These are phyloP conservation scores for Stipa capillata DNA, from an alignment of 176 grass and related monocot genomes.

Conservation along the genomic window DNA sequence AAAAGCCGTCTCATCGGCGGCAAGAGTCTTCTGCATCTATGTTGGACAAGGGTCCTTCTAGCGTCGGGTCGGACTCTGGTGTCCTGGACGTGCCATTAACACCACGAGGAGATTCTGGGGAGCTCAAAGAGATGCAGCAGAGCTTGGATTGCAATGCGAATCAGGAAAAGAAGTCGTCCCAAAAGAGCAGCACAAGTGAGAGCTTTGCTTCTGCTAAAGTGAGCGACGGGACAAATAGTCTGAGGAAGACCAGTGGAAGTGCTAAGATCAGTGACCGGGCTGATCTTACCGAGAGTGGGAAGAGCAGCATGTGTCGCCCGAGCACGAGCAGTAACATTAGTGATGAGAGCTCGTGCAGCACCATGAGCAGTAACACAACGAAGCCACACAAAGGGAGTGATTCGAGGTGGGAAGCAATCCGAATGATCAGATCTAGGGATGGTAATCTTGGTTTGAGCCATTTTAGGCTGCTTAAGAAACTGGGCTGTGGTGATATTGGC, in stretches of 20 bases:
- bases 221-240: conserved; percentile 41
- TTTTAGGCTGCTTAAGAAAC: conserved; percentile 62
- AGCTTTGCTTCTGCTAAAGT: conserved; percentile 60
- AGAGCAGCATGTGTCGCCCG: conserved; percentile 65
- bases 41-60: conserved; percentile 45
- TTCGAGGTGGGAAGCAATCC: conserved; percentile 63
- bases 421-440: conserved; percentile 42
- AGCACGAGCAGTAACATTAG: conserved; percentile 63
- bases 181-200: conserved; percentile 59
- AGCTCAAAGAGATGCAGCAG: conserved; percentile 26
- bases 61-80: conserved; percentile 17
- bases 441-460: conserved; percentile 56
- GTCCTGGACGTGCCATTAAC: conserved; percentile 20
- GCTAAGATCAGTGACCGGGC: conserved; percentile 43
- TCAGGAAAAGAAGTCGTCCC: conserved; percentile 37
- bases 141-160: conserved; percentile 24
- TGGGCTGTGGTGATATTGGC: conserved; percentile 71
- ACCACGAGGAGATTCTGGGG: conserved; percentile 16
- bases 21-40: conserved; percentile 31
- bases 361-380: conserved; percentile 42
- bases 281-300: conserved; percentile 46
- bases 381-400: conserved; percentile 65
- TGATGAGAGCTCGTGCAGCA: conserved; percentile 65
- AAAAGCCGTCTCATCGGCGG: conserved; percentile 20
- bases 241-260: conserved; percentile 41